Conservation (phyloP, 2,329 filamentous ascomycete species). For the Coniosporium tulheliwenetii region DNA sequence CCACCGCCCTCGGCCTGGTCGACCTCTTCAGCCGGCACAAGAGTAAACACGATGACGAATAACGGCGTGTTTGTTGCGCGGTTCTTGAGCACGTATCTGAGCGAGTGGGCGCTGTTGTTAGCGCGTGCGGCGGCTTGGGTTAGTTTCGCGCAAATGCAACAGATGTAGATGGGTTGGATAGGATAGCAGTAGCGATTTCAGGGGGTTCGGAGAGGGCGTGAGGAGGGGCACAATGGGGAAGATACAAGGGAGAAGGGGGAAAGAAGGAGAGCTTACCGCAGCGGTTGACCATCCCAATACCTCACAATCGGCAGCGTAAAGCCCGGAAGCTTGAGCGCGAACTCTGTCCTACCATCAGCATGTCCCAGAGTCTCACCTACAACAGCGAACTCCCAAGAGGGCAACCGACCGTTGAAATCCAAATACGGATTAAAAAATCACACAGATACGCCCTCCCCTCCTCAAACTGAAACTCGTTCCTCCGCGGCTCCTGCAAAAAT, state of each 20-base stretch:
- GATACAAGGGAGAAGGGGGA: background rate
- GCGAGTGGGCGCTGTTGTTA: slow-evolving; percentile 51
- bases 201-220: slow-evolving; percentile 1
- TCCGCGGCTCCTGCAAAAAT: slow-evolving; percentile 41
- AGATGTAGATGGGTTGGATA: slow-evolving; percentile 12
- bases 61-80: slow-evolving; percentile 57
- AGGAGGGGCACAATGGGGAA: background rate
- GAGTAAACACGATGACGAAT: slow-evolving; percentile 65
- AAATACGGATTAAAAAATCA: slow-evolving; percentile 89
- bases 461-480: slow-evolving; percentile 45
- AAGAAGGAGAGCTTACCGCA: slow-evolving; percentile 38
- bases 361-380: background rate
- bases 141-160: background rate
- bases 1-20: slow-evolving; percentile 3
- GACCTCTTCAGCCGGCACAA: slow-evolving; percentile 56
- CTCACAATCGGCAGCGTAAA: slow-evolving; percentile 52
- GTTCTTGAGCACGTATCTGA: slow-evolving; percentile 88
- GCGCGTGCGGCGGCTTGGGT: background rate
- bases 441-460: slow-evolving; percentile 43
- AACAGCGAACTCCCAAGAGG: background rate
- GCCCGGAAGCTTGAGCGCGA: slow-evolving; percentile 55
- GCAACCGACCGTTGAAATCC: slow-evolving; percentile 53
- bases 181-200: slow-evolving; percentile 8
- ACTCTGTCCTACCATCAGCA: slow-evolving; percentile 27
- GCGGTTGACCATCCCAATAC: slow-evolving; percentile 66